Base-by-base conservation (phyloP, 768 basidiomycete species). In the Leccinum longicurvipes region DNA sequence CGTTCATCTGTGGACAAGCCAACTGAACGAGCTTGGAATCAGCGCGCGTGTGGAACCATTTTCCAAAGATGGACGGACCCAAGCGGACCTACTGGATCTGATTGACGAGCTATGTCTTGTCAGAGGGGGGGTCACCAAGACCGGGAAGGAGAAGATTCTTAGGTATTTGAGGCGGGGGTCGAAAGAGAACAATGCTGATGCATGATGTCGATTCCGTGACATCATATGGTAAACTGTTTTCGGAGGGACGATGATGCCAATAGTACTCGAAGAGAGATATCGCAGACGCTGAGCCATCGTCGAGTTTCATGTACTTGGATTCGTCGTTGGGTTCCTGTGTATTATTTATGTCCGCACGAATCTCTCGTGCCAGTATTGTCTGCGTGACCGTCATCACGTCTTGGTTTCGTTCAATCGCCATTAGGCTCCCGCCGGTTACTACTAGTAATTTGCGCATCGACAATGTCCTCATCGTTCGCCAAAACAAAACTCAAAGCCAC, bases 401-500 rank as follows among this genome's bases (percentile, higher is more conserved):
- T 34, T 34, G 6, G 7, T 34, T 34, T 34, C 32, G 15, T 34
- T 34, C 32, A 31, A 31, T 31, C 14, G 31, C 12, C 31, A 14
- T 31, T 32, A 32, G 32, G 6, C 31, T 32, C 11, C 11, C 1
- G 29, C 6, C 32, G 32, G 32, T 32, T 23, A 25, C 36, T 21
- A n/a, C n/a, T n/a, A n/a, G n/a, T n/a, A 29, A 29, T 23, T 27
- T 17, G 24, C 25, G n/a, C 53, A 15, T 21, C 19, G 31, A 53
- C 47, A 25, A 71, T 71, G 71, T 73, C 70, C 25, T 71, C 69
- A 14, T 51, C 64, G 7, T 80, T 85, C 55, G 76, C 79, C 50
- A 95, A 90, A 70, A 72, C 70, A 34, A 91, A 87, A 68, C 80
- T 97, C 62, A 96, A 94, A 71, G 72, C 79, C 21, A 87, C 91